phyloP scores from a whole-genome alignment of 2,329 filamentous ascomycete genomes.

The Claviceps quebecensis region DNA sequence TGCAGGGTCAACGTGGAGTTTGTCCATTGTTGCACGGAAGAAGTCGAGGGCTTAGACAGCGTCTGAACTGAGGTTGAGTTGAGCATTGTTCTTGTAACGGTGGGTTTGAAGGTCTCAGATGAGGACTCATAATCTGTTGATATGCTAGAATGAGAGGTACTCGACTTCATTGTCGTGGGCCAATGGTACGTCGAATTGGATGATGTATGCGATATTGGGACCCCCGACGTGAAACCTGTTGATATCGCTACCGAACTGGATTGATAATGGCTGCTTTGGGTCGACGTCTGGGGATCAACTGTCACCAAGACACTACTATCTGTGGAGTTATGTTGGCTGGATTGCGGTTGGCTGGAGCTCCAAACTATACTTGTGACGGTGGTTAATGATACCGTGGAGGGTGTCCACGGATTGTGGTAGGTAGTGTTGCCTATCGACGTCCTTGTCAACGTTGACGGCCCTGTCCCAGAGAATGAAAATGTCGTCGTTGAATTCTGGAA shows the following conservation, averaged over 20 bases:
- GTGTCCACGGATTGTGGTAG: slow-evolving; percentile 1
- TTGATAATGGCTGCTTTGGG: neutral
- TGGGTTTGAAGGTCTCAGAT: neutral
- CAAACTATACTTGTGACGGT: slow-evolving; percentile 1
- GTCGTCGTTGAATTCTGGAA: slow-evolving; percentile 3
- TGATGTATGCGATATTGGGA: neutral
- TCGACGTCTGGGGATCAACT: neutral
- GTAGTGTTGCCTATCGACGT: neutral
- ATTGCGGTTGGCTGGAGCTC: neutral
- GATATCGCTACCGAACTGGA: slow-evolving; percentile 1
- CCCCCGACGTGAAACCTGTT: neutral
- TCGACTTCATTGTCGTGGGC: neutral
- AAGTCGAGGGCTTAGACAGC: neutral
- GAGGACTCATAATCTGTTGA: neutral
- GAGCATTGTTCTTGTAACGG: neutral
- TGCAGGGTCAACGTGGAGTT: slow-evolving; percentile 1
- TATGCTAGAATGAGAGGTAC: neutral
- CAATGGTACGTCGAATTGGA: slow-evolving; percentile 1
- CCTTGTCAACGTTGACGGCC: neutral
- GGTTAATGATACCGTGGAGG: neutral
- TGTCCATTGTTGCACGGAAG: neutral
- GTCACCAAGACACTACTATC: neutral
- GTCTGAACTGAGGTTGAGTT: neutral
- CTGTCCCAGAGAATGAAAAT: slow-evolving; percentile 11
- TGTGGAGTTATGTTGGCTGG: neutral